These are phyloP conservation scores for Diaporthe nobilis DNA, from an alignment of 2,329 filamentous ascomycete genomes.

Conservation along the genomic window DNA sequence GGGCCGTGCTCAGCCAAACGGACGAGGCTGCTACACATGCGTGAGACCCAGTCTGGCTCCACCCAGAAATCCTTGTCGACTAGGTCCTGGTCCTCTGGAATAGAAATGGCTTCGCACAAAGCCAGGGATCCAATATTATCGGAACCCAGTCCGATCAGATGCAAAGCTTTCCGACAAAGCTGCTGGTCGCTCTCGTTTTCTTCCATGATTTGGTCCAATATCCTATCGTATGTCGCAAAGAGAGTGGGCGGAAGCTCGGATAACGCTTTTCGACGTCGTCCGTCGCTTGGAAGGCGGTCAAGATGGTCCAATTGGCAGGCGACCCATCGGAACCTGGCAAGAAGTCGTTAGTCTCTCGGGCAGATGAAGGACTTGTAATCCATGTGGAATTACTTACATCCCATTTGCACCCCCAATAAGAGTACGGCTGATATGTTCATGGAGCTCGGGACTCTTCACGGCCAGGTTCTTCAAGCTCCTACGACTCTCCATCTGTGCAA, in stretches of 20 bases:
- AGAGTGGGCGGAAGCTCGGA: background rate
- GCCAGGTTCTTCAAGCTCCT: background rate
- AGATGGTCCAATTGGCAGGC: background rate
- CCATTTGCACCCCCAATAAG: background rate
- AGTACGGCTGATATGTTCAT: background rate
- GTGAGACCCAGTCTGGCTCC: background rate
- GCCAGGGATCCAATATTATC: rapidly evolving
- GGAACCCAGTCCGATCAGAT: background rate
- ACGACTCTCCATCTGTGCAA: background rate
- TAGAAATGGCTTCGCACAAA: background rate
- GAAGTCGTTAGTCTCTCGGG: background rate
- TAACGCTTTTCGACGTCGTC: background rate
- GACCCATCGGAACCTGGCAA: background rate
- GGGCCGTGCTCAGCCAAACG: rapidly evolving
- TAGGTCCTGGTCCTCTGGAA: no score
- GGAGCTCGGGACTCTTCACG: background rate
- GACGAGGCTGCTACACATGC: background rate
- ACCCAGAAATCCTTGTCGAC: background rate
- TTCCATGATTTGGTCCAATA: background rate
- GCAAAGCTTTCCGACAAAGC: background rate
- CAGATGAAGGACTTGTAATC: rapidly evolving
- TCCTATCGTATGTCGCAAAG: background rate
- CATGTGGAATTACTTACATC: background rate
- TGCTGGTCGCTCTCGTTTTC: background rate
- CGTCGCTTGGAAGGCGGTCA: background rate